Evolutionary conservation across 179 eudicot species (phyloP), one percentile per base, ranked within the genome.

Genomic region (Spinacia oleracea): DNA sequence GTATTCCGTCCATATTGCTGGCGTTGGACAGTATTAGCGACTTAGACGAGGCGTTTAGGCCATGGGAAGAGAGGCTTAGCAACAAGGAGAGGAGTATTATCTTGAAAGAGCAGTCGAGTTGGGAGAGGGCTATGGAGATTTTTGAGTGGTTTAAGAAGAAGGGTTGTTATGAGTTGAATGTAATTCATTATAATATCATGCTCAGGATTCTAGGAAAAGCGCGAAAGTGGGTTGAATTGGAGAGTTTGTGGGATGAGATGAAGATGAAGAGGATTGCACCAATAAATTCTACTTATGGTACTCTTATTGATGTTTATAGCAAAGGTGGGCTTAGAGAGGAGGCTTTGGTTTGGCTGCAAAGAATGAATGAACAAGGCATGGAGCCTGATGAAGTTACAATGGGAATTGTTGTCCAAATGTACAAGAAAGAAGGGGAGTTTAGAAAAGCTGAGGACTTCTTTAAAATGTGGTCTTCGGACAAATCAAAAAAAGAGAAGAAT

Each of bases 361-460:
- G 91, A 82, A 94, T 94, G 98, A 83, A 84, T 74, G 85, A 90
- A 53, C 87, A 81, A 73, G 88, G 89, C 25, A 85, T 94, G 91
- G 91, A 88, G 78, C 97, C 97, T 25, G 98, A 93, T 84, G 98
- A 94, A 80, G 94, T 94, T 60, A 93, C 98, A 12, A 84, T 94
- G 92, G 94, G 93, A 48, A 85, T 81, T 75, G 87, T 93, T 15
- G 89, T 94, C 59, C 97, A 93, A 81, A 86, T 87, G 86, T 90
- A 90, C 70, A 94, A 93, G 82, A 94, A 87, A 74, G 88, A 89
- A 1, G 92, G 97, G 69, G 93, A 94, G 81, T 94, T 87, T 85
- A 73, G 87, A 53, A 90, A 90, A 68, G 97, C 94, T 0, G 97
- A 91, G 78, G 85, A 88, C 65, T 93, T 93, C 80, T 94, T 93